Evolutionary conservation across 1,284 basidiomycete genomes (phyloP), one percentile per base, ranked within the genome.

Genomic region (Dichomitus squalens): DNA sequence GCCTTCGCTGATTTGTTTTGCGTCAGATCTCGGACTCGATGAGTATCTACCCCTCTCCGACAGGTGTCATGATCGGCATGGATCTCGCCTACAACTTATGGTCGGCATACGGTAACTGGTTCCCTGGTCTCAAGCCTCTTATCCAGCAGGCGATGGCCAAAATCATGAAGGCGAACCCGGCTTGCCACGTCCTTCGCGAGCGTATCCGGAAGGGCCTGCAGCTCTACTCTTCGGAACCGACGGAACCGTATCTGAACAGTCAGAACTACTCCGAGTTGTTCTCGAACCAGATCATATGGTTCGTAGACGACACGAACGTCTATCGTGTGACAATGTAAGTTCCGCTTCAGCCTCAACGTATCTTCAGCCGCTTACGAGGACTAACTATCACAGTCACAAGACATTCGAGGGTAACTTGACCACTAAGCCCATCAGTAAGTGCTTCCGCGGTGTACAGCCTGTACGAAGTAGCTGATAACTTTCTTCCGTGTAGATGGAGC

Each of bases 251-350:
- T 76, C 81, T 99, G 68, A 98, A 96, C 81, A 96, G 95, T 68
- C 92, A 92, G 82, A 98, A 98, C 76, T 96, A 98, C 74, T 96
- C 95, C 4, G 96, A 98, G 76, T 76, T 98, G 47, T 98, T 98
- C 82, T 96, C 93, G n/a, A 99, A 99, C 76, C 96, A 98, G 75
- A 96, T 99, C 73, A 98, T 99, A 65, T 99, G 96, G 97, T 98
- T 99, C 72, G 96, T 99, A 64, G 97, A 99, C 71, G 97, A 99
- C 73, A 99, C 97, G 44, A 98, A 99, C 68, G 97, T 99, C 25
- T 99, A 99, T 77, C 95, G 97, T 66, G 97, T 99, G 55, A 99
- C 96, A 7, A 99, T 99, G 84, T 86, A 70, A 61, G 82, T 72
- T 25, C 21, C 9, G 12, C 3, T 1, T 35, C 18, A n/a, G 14